Evolutionary conservation across 345 rosid genomes (phyloP).

Genomic region (Pistacia integerrima): DNA sequence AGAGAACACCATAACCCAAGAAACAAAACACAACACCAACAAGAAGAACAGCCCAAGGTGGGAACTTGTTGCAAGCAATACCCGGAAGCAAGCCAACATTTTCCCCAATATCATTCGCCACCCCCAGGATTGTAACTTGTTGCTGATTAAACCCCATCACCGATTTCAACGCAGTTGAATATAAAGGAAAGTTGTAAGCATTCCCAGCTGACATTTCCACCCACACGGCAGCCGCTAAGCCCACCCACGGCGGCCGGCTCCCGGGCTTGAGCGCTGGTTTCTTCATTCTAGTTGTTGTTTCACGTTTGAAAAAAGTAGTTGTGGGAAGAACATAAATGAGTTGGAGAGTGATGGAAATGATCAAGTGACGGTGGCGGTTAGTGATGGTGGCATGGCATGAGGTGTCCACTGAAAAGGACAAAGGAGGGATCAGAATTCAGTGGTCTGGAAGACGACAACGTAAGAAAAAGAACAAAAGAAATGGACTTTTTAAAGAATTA

Average conservation of each 20-base stretch:
- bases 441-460: too few relatives aligned
- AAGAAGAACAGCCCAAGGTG: slow-evolving; percentile 82
- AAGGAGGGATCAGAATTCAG: too few relatives aligned
- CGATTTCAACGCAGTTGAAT: slow-evolving; percentile 70
- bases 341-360: too few relatives aligned
- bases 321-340: too few relatives aligned
- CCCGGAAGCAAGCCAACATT: slow-evolving; percentile 86
- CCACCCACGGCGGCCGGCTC: slow-evolving; percentile 97
- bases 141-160: slow-evolving; percentile 80
- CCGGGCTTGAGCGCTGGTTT: slow-evolving; percentile 57
- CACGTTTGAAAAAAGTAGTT: too few relatives aligned
- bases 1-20: slow-evolving; percentile 85
- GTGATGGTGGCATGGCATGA: too few relatives aligned
- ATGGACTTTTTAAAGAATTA: too few relatives aligned
- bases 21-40: slow-evolving; percentile 71
- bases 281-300: background rate
- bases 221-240: slow-evolving; percentile 93
- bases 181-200: slow-evolving; percentile 34
- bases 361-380: too few relatives aligned
- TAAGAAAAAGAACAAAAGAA: too few relatives aligned
- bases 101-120: slow-evolving; percentile 93
- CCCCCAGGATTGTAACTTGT: slow-evolving; percentile 84
- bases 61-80: slow-evolving; percentile 82
- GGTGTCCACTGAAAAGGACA: too few relatives aligned
- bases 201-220: too few relatives aligned